Conservation (phyloP, 2,329 filamentous ascomycete genomes). For the Pleochaeta shiraiana region DNA sequence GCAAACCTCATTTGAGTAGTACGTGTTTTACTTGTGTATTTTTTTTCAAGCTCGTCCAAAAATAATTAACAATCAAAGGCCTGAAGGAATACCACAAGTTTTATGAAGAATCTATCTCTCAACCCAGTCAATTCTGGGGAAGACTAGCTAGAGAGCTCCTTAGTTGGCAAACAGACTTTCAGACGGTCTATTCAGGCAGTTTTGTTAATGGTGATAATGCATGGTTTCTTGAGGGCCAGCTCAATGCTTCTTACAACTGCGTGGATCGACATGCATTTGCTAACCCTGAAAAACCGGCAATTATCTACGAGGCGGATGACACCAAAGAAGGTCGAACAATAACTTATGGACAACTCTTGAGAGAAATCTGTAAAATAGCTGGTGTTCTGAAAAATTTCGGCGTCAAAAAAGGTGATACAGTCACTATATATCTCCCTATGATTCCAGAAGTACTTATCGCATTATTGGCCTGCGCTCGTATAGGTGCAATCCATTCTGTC, state of each 20-base stretch:
- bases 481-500: conserved; percentile 91
- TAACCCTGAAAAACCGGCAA: conserved; percentile 78
- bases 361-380: conserved; percentile 72
- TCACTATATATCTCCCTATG: conserved; percentile 96
- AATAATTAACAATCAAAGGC: conserved; percentile 20
- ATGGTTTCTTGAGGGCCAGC: conserved; percentile 84
- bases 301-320: conserved; percentile 98
- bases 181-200: conserved; percentile 64
- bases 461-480: conserved; percentile 75
- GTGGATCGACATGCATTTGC: conserved; percentile 93
- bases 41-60: neutral
- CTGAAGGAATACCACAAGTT: conserved; percentile 44
- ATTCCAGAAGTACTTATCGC: conserved; percentile 89
- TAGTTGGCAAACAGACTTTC: conserved; percentile 76
- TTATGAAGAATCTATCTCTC: conserved; percentile 69
- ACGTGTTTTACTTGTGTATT: conserved; percentile 19
- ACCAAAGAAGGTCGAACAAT: conserved; percentile 67
- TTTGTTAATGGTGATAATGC: conserved; percentile 64
- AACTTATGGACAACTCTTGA: conserved; percentile 81
- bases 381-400: conserved; percentile 88
- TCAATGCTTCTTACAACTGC: conserved; percentile 96
- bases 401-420: conserved; percentile 90
- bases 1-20: conserved; percentile 44
- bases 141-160: conserved; percentile 69
- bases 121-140: conserved; percentile 82